Base-by-base conservation (phyloP, 1,284 basidiomycete genomes). In the Ceratorhiza oryzae-sativae region DNA sequence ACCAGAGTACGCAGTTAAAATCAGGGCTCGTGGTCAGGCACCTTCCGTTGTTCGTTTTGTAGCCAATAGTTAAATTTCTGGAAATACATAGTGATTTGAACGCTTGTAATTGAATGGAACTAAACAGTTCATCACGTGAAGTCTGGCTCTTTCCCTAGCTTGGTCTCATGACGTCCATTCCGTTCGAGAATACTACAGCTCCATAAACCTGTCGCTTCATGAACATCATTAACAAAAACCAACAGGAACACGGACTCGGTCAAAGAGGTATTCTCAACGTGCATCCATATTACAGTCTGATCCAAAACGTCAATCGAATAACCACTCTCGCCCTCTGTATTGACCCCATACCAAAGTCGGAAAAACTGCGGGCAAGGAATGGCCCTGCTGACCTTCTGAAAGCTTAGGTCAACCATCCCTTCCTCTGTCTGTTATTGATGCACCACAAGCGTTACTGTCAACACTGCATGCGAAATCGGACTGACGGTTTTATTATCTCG, bases 21-120 rank as follows among this genome's bases (percentile, higher is more conserved):
- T 80, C 65, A 80, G 80, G 73, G 77, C 77, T 46, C 75, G 79
- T 41, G 76, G 76, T 5, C 78, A 67, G 77, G 2, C n/a, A n/a
- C n/a, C n/a, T n/a, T n/a, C n/a, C n/a, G n/a, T 23, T 58, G 20
- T 58, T 36, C 25, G 41, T 20, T 13, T 39, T 13, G 36, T 39
- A n/a, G n/a, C n/a, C n/a, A n/a, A n/a, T n/a, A n/a, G n/a, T n/a
- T n/a, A n/a, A n/a, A n/a, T n/a, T n/a, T n/a, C n/a, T n/a, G n/a
- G n/a, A n/a, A n/a, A n/a, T n/a, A n/a, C n/a, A n/a, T n/a, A n/a
- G n/a, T n/a, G n/a, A n/a, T n/a, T n/a, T n/a, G n/a, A n/a, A n/a
- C n/a, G n/a, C n/a, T n/a, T n/a, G n/a, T n/a, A n/a, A n/a, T n/a
- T n/a, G n/a, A 46, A 18, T n/a, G n/a, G n/a, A 8, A 8, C 10